A percentile compares a stretch with the other conserved stretches of the same genome.
Conservation (phyloP, 2,329 filamentous ascomycete genomes). For the Epichloe aotearoae region DNA sequence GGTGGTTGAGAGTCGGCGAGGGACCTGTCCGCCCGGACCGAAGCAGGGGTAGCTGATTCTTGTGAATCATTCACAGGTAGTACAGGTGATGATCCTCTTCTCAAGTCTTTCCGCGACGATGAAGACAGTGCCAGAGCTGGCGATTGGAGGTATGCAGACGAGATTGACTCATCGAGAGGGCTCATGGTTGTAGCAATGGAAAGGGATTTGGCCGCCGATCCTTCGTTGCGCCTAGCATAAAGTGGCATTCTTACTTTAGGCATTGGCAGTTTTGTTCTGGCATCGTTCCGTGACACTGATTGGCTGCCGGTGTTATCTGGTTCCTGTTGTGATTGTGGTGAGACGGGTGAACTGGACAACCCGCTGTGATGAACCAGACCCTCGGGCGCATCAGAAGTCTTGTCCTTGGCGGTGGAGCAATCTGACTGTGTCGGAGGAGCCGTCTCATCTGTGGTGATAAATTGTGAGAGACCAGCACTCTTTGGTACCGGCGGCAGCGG, state of each 20-base stretch:
- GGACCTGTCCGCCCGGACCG: neutral
- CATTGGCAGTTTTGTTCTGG: neutral
- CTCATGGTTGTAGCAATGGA: slow-evolving; percentile 16
- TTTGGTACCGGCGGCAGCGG: neutral
- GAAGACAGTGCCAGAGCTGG: slow-evolving; percentile 2
- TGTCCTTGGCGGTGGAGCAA: neutral
- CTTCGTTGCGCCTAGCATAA: neutral
- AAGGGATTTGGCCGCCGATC: slow-evolving; percentile 9
- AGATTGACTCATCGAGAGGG: slow-evolving; percentile 3
- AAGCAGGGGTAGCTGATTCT: slow-evolving; percentile 1
- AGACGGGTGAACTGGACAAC: neutral
- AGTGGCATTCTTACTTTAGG: neutral
- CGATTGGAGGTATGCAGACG: slow-evolving; percentile 1
- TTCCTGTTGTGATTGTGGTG: neutral
- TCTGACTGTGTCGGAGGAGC: neutral
- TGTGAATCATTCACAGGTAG: slow-evolving; percentile 21
- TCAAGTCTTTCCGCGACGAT: slow-evolving; percentile 16
- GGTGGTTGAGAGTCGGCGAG: neutral
- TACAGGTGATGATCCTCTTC: slow-evolving; percentile 37
- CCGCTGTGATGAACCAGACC: neutral
- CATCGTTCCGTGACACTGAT: neutral
- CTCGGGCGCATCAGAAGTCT: neutral
- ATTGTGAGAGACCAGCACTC: neutral
- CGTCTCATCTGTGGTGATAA: neutral
- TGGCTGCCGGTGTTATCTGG: neutral